Evolutionary conservation across 176 grass and related monocot genomes (phyloP), one percentile per base, ranked within the genome.

Genomic region (Tuctoria greenei): DNA sequence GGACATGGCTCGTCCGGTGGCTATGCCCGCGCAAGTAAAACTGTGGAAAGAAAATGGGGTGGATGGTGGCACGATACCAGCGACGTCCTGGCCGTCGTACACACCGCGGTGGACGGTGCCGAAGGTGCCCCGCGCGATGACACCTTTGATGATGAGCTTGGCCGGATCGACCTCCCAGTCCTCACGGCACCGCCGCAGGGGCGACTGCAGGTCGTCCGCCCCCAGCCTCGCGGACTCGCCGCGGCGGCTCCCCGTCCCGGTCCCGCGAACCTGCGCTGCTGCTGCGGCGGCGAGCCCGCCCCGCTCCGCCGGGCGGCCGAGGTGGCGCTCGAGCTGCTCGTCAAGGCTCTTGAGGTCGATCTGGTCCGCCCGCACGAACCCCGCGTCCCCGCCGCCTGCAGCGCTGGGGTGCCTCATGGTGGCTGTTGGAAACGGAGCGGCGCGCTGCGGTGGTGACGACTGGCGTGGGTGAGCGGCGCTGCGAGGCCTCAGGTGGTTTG

Each of bases 291-390:
- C 61, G 61, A 38, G 0, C 61, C 34, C 74, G 8, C 75, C 75
- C 31, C 61, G 61, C 61, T 78, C 75, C 75, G 61, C 45, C 4
- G 61, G 61, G 55, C 89, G 84, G 38, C 73, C 83, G 39, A 99
- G 85, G 77, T 99, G 91, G 82, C 91, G 90, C 81, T 95, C 95
- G 39, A 99, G 75, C 72, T 99, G 95, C 89, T 99, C 95, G 82
- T 99, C 95, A 60, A 99, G 76, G 79, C 85, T 99, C 95, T 95
- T 99, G 64, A 99, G 88, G 76, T 99, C 95, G 84, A 99, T 99
- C 86, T 99, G 91, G 83, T 99, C 95, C 6, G 95, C 95, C 77
- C 91, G 76, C 44, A 99, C 84, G 68, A 95, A 99, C 45, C 91
- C 91, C 61, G 60, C 79, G 66, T 88, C 81, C 64, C 88, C 93